Conservation (phyloP, 192 early-diverging fungal genomes). For the Obelidium mucronatum region DNA sequence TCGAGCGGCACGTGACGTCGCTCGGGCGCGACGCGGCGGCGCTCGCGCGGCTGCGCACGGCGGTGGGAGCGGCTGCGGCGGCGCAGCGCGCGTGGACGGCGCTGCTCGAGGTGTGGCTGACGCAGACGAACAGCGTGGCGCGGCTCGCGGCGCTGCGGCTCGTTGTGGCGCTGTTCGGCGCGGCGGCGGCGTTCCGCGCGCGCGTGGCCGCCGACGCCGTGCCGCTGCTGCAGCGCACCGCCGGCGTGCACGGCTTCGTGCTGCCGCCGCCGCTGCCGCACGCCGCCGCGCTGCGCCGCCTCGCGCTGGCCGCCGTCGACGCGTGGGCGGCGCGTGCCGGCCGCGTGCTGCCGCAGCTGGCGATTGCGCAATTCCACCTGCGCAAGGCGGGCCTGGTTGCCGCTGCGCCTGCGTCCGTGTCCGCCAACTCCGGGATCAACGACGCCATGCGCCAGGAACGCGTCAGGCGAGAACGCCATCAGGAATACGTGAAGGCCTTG, state of each 20-base stretch:
- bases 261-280: conserved; percentile 3
- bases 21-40: too few relatives aligned
- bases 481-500: background rate
- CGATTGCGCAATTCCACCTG: conserved; percentile 11
- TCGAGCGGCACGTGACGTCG: too few relatives aligned
- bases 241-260: background rate
- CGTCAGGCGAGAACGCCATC: conserved; percentile 15
- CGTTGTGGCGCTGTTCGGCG: background rate
- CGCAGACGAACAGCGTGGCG: background rate
- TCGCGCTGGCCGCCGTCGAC: background rate
- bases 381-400: background rate
- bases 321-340: conserved; percentile 9
- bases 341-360: background rate
- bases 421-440: background rate
- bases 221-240: background rate
- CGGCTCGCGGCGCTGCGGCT: conserved; percentile 15
- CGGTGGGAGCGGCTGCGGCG: too few relatives aligned
- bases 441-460: conserved; percentile 23
- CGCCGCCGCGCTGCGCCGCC: background rate
- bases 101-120: background rate
- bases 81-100: too few relatives aligned
- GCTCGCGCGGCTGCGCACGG: too few relatives aligned
- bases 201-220: background rate
- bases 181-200: background rate
- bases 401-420: background rate